phyloP scores from a whole-genome alignment of 441 rosid genomes.

The Erysimum cheiri region DNA sequence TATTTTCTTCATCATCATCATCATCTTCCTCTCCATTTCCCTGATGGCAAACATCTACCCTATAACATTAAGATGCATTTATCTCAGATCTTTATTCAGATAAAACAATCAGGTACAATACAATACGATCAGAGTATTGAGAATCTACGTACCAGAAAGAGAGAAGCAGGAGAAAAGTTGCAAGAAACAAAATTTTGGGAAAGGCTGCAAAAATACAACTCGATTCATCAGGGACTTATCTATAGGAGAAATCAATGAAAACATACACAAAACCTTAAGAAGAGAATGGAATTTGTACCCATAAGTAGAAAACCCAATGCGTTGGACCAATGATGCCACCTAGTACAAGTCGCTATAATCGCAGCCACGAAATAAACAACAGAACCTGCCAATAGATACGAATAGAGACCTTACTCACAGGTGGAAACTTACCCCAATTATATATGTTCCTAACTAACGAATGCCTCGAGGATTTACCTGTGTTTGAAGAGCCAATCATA shows the following conservation, averaged over 20 bases:
- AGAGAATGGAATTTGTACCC: constrained; percentile 47
- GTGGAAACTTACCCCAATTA: background rate
- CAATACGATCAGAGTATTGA: background rate
- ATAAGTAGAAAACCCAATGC: constrained; percentile 76
- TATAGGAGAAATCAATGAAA: constrained; percentile 3
- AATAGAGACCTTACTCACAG: constrained; percentile 13
- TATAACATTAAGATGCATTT: constrained; percentile 49
- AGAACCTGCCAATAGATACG: constrained; percentile 60
- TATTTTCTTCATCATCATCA: constrained; percentile 73
- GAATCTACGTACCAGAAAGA: constrained; percentile 61
- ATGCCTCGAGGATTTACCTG: constrained; percentile 45
- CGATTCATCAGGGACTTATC: constrained; percentile 22
- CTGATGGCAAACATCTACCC: constrained; percentile 93
- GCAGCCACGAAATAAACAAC: constrained; percentile 61
- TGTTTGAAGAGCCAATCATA: constrained; percentile 64
- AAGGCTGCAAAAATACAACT: constrained; percentile 54
- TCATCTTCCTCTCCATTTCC: constrained; percentile 85
- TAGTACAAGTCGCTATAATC: constrained; percentile 61
- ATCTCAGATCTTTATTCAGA: constrained; percentile 1
- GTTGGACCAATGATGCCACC: constrained; percentile 77
- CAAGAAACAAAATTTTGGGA: constrained; percentile 61
- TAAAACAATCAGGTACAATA: background rate
- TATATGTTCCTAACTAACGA: background rate
- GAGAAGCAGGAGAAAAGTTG: constrained; percentile 63
- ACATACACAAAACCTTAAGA: constrained; percentile 6